Base-by-base conservation (phyloP, 371 early-diverging fungal species). In the Mucor plumbeus region DNA sequence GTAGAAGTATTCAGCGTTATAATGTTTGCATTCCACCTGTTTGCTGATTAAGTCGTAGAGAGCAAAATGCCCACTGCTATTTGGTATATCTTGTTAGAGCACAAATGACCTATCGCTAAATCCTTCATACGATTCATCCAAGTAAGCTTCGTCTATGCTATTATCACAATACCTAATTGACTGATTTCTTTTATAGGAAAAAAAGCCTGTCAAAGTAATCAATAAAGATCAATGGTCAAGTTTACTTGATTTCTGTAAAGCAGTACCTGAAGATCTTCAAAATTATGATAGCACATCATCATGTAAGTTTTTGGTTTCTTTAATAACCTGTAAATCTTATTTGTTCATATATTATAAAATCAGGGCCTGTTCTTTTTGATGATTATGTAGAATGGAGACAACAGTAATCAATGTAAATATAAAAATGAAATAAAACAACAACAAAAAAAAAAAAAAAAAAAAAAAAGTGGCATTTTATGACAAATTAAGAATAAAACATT, bases 221-320 rank as follows among this genome's bases (percentile, higher is more conserved):
- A 81, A 81, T 59, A 81, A 78, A 54, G 81, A 81, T 65, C 81
- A 81, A 73, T 81, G 81, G 81, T 61, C 71, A 10, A 81, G 77
- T 48, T 40, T 81, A 6, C 58, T 81, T 17, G 79, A 81, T 33
- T 78, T 81, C n/a, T 73, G 73, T 47, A 64, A 64, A 35, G 48
- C 70, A 10, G 68, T 81, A 13, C 77, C 79, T 19, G 64, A 74
- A 39, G 64, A 75, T 26, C 71, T 81, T 14, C 33, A 56, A 34
- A 60, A 56, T 34, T 81, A 81, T 21, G 81, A 81, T 50, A 69
- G 64, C 31, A 74, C 69, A 26, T 76, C 79, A 38, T 81, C 79
- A 57, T 81, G 81, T 81, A 76, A 68, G 71, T 50, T 39, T 38
- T 31, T 62, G 26, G 13, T 40, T 15, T 40, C 34, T 50, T 14